Percentiles rank a stretch among this genome's conserved stretches.
Evolutionary conservation across 2,329 filamentous ascomycete genomes (phyloP).

Genomic region (Dryadomyces quercivorus): DNA sequence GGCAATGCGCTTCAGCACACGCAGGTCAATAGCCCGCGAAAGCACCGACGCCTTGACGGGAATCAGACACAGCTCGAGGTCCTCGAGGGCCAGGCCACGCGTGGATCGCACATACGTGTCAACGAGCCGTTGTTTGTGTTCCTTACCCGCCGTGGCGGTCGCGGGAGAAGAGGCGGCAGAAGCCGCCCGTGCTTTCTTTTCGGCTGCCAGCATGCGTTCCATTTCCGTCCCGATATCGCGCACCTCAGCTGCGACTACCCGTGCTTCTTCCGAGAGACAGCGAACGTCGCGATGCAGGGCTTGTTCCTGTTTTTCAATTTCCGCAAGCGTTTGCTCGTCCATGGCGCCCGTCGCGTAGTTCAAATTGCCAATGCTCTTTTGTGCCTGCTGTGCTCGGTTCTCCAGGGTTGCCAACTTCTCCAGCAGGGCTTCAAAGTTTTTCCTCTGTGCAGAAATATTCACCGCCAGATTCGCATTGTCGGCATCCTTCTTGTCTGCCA

Average conservation of each 20-base stretch:
- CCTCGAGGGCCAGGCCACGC: slow-evolving; percentile 43
- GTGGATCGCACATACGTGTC: slow-evolving; percentile 44
- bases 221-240: slow-evolving; percentile 19
- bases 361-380: slow-evolving; percentile 2
- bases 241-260: slow-evolving; percentile 24
- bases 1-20: slow-evolving; percentile 42
- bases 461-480: slow-evolving; percentile 7
- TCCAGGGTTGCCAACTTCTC: slow-evolving; percentile 21
- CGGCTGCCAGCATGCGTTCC: background rate
- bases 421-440: slow-evolving; percentile 21
- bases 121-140: slow-evolving; percentile 15
- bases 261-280: slow-evolving; percentile 22
- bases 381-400: slow-evolving; percentile 17
- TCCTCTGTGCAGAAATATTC: slow-evolving; percentile 18
- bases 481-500: no score
- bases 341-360: slow-evolving; percentile 18
- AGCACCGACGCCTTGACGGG: slow-evolving; percentile 48
- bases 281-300: slow-evolving; percentile 20
- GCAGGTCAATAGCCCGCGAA: slow-evolving; percentile 42
- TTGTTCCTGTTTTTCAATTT: slow-evolving; percentile 18
- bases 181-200: background rate
- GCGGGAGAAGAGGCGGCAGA: background rate
- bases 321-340: slow-evolving; percentile 9
- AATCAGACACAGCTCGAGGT: slow-evolving; percentile 44
- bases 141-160: background rate